These are phyloP conservation scores for Chalciporus chontae DNA, from an alignment of 768 basidiomycete genomes.

Conservation along the genomic window DNA sequence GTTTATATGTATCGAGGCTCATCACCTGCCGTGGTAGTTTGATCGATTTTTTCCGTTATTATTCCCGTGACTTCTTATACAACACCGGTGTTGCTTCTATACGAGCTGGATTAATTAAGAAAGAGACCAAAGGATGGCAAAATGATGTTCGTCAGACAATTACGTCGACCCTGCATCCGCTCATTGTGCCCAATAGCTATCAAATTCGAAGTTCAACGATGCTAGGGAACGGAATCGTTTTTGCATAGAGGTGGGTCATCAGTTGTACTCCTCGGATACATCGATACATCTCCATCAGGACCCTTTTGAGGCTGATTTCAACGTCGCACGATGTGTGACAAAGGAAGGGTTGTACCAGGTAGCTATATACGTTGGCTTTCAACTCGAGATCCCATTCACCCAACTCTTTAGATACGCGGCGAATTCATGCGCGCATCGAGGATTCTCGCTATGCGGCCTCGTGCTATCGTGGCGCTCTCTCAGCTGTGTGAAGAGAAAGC, in stretches of 20 bases:
- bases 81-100: constrained; percentile 91
- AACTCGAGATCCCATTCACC: neutral
- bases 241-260: constrained; percentile 79
- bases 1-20: neutral
- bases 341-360: constrained; percentile 95
- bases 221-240: constrained; percentile 88
- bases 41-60: constrained; percentile 98
- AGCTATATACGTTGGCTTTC: constrained; percentile 1
- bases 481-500: constrained; percentile 91
- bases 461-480: constrained; percentile 77
- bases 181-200: constrained; percentile 36
- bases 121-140: constrained; percentile 93
- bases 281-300: constrained; percentile 50
- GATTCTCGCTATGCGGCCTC: constrained; percentile 74
- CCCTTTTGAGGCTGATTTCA: constrained; percentile 95
- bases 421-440: constrained; percentile 97
- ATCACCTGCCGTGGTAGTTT: constrained; percentile 48
- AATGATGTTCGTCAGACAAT: constrained; percentile 64
- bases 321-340: constrained; percentile 95
- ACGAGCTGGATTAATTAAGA: constrained; percentile 82
- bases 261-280: neutral
- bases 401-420: constrained; percentile 76
- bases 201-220: constrained; percentile 57
- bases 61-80: constrained; percentile 89
- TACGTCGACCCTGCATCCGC: neutral